These are phyloP conservation scores for Sporobolomyces roseus DNA, from an alignment of 768 basidiomycete genomes.

Conservation along the genomic window DNA sequence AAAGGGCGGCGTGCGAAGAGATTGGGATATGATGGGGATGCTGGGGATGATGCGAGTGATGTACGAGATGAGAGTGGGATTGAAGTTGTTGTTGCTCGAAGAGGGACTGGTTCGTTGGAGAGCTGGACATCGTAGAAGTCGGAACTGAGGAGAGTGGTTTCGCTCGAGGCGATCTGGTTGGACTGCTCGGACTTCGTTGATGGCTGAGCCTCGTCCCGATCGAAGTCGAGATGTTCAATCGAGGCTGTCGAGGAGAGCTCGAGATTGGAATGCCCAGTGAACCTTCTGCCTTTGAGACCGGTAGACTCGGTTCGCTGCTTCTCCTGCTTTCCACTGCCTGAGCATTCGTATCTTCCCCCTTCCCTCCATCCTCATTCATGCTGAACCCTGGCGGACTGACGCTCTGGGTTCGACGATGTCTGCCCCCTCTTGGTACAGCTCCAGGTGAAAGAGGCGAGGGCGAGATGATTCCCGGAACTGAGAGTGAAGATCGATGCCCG, in stretches of 20 bases:
- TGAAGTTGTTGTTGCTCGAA: background rate
- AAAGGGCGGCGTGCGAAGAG: constrained; percentile 27
- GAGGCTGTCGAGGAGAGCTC: background rate
- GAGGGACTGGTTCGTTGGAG: background rate
- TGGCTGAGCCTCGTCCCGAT: constrained; percentile 2
- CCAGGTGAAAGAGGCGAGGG: constrained; percentile 27
- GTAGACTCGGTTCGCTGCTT: constrained; percentile 2
- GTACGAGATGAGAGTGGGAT: background rate
- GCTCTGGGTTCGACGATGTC: constrained; percentile 37
- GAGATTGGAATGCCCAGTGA: no score
- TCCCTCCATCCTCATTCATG: background rate
- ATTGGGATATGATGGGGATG: background rate
- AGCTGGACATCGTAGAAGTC: no score
- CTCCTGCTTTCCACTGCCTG: background rate
- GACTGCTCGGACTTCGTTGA: constrained; percentile 4
- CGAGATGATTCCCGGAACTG: constrained; percentile 26
- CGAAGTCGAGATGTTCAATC: background rate
- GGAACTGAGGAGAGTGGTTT: background rate
- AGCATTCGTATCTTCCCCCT: background rate
- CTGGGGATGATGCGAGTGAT: background rate
- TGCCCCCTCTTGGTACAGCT: constrained; percentile 6
- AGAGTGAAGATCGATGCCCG: constrained; percentile 18
- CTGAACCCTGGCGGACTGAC: constrained; percentile 35
- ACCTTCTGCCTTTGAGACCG: background rate
- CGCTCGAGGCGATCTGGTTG: constrained; percentile 1